A percentile compares a stretch with the other conserved stretches of the same genome.
phyloP scores from a whole-genome alignment of 768 basidiomycete genomes.

The Filobasidium floriforme region DNA sequence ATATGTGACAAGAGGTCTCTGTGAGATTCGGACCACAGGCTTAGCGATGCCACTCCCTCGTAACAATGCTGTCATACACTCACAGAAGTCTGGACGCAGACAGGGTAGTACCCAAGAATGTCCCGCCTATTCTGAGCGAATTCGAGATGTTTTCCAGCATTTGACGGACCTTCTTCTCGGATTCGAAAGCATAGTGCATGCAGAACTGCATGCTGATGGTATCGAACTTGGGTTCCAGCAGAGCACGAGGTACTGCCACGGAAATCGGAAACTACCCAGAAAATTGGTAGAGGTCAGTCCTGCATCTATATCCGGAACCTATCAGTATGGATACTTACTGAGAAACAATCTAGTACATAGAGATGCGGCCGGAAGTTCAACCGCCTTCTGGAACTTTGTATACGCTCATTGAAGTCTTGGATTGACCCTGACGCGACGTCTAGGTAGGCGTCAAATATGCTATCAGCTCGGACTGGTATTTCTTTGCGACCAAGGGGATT shows the following conservation, averaged over 20 bases:
- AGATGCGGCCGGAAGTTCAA: conserved; percentile 73
- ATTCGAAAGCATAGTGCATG: conserved; percentile 99
- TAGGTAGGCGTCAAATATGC: conserved; percentile 38
- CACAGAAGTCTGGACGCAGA: conserved; percentile 78
- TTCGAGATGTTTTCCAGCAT: conserved; percentile 86
- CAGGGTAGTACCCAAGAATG: conserved; percentile 96
- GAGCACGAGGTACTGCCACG: conserved; percentile 10
- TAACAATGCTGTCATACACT: conserved; percentile 41
- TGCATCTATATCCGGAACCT: background rate
- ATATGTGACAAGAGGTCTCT: conserved; percentile 67
- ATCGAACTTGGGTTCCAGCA: conserved; percentile 65
- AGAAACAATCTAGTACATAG: conserved; percentile 81
- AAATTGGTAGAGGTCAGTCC: background rate
- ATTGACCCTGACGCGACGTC: conserved; percentile 86
- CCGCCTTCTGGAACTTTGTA: conserved; percentile 56
- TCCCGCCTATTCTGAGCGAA: conserved; percentile 71
- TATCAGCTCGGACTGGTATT: background rate
- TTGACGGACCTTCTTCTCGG: conserved; percentile 69
- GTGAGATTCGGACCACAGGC: conserved; percentile 4
- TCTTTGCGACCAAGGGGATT: background rate
- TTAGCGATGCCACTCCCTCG: background rate
- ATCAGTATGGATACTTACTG: conserved; percentile 41
- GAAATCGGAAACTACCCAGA: conserved; percentile 9
- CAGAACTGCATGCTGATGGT: conserved; percentile 99
- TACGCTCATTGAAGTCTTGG: conserved; percentile 51